Evolutionary conservation across 257 asterid species (phyloP).

Genomic region (Petrea volubilis): DNA sequence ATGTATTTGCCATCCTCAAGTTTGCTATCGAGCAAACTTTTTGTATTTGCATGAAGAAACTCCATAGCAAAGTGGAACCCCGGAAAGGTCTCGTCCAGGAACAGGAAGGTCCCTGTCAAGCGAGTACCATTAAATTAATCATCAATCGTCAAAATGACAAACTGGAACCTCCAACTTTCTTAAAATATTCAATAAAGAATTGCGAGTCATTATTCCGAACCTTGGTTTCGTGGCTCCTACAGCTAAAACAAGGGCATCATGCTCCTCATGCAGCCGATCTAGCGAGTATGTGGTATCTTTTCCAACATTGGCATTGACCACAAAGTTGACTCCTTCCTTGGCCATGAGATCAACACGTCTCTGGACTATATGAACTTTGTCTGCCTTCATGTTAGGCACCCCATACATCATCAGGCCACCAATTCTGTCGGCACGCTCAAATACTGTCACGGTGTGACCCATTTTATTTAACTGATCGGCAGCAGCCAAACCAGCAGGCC

Average conservation of each 20-base stretch:
- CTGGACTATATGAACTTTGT: slow-evolving; percentile 82
- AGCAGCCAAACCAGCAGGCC: slow-evolving; percentile 99
- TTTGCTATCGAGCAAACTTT: slow-evolving; percentile 90
- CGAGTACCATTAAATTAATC: neutral
- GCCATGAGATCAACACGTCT: slow-evolving; percentile 94
- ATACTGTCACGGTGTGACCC: slow-evolving; percentile 92
- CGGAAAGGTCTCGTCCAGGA: slow-evolving; percentile 93
- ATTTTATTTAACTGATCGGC: slow-evolving; percentile 90
- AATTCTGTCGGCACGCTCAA: slow-evolving; percentile 94
- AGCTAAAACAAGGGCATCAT: slow-evolving; percentile 89
- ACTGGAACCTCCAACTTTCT: neutral
- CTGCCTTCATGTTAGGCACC: slow-evolving; percentile 98
- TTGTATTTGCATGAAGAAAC: slow-evolving; percentile 95
- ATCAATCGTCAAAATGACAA: neutral
- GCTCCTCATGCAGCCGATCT: slow-evolving; percentile 68
- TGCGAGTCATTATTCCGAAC: slow-evolving; percentile 35
- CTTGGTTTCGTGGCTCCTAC: slow-evolving; percentile 97
- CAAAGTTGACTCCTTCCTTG: slow-evolving; percentile 87
- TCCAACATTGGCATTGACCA: slow-evolving; percentile 85
- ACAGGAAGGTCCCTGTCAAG: slow-evolving; percentile 89
- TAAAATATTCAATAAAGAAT: neutral
- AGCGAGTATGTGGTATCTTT: slow-evolving; percentile 68
- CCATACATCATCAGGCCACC: slow-evolving; percentile 99
- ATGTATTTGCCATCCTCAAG: slow-evolving; percentile 86
- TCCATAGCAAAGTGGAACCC: slow-evolving; percentile 99